Evolutionary conservation across 2,329 filamentous ascomycete genomes (phyloP).

Genomic region (Thielaviopsis populi): DNA sequence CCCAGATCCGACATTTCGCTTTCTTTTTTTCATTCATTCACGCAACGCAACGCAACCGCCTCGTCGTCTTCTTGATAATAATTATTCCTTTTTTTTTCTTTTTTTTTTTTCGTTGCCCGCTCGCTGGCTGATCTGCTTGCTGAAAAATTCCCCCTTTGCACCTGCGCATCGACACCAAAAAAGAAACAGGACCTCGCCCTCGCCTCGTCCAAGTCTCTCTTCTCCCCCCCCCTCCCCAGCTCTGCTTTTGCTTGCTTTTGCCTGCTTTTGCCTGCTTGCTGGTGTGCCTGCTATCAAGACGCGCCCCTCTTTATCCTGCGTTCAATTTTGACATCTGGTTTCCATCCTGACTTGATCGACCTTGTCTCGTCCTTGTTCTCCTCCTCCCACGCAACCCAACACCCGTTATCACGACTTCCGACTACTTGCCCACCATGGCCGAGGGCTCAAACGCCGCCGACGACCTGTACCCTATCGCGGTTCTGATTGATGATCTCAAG

Average conservation of each 20-base stretch:
- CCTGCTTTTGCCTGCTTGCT: neutral
- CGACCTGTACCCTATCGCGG: slow-evolving; percentile 98
- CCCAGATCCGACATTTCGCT: slow-evolving; percentile 2
- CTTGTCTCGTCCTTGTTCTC: slow-evolving; percentile 2
- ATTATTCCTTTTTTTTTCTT: slow-evolving; percentile 6
- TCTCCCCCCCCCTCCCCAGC: neutral
- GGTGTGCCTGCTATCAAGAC: slow-evolving; percentile 9
- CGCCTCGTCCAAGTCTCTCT: neutral
- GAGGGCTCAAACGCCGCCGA: slow-evolving; percentile 82
- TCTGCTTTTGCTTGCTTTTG: neutral
- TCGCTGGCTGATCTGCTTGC: neutral
- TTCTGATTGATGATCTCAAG: slow-evolving; percentile 99
- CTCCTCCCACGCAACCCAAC: neutral
- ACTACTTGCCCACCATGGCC: slow-evolving; percentile 49
- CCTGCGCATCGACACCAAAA: slow-evolving; percentile 4
- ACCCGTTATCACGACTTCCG: slow-evolving; percentile 1
- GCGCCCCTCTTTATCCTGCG: slow-evolving; percentile 16
- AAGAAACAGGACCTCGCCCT: neutral
- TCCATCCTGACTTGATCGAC: slow-evolving; percentile 1
- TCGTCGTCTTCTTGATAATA: slow-evolving; percentile 11
- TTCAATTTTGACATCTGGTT: slow-evolving; percentile 5
- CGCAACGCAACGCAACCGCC: neutral
- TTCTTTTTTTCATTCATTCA: too few species aligned
- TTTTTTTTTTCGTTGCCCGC: neutral
- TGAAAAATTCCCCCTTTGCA: neutral